Evolutionary conservation across 768 basidiomycete species (phyloP).

Genomic region (Boletus insuetus): DNA sequence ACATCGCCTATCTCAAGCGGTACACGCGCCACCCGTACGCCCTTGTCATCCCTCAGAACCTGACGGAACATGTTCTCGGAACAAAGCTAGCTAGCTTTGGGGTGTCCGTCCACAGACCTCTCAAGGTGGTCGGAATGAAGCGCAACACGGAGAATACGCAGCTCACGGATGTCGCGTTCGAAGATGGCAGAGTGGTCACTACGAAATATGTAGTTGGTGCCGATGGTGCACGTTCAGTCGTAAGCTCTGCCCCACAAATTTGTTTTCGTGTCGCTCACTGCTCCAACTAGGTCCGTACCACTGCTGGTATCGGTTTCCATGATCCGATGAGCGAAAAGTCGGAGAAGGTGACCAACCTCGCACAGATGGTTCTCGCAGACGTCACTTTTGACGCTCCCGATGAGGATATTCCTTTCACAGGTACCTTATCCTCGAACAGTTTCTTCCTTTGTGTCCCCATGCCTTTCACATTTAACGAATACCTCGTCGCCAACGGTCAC

Average conservation of each 20-base stretch:
- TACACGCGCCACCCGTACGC: slow-evolving; percentile 47
- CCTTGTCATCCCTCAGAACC: slow-evolving; percentile 43
- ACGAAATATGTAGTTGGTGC: slow-evolving; percentile 51
- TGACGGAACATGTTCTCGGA: slow-evolving; percentile 43
- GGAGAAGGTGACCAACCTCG: slow-evolving; percentile 27
- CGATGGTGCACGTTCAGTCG: slow-evolving; percentile 48
- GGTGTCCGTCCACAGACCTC: slow-evolving; percentile 37
- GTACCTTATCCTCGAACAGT: slow-evolving; percentile 4
- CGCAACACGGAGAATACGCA: slow-evolving; percentile 25
- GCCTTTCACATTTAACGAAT: slow-evolving; percentile 16
- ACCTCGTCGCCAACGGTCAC: slow-evolving; percentile 17
- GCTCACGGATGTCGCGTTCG: slow-evolving; percentile 43
- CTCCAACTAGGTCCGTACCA: slow-evolving; percentile 40
- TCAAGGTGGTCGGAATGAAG: slow-evolving; percentile 39
- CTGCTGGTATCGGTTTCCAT: slow-evolving; percentile 41
- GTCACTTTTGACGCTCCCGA: slow-evolving; percentile 11
- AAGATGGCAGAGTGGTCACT: slow-evolving; percentile 42
- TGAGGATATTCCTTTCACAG: not conserved
- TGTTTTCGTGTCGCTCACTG: not conserved
- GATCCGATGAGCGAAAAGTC: slow-evolving; percentile 39
- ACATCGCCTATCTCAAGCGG: slow-evolving; percentile 35
- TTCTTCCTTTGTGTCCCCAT: slow-evolving; percentile 15
- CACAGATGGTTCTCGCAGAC: slow-evolving; percentile 30
- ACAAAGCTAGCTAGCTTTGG: slow-evolving; percentile 32
- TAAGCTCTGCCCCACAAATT: slow-evolving; percentile 19